Conservation (phyloP, 306 rosid species). For the Sechiopsis laciniata region DNA sequence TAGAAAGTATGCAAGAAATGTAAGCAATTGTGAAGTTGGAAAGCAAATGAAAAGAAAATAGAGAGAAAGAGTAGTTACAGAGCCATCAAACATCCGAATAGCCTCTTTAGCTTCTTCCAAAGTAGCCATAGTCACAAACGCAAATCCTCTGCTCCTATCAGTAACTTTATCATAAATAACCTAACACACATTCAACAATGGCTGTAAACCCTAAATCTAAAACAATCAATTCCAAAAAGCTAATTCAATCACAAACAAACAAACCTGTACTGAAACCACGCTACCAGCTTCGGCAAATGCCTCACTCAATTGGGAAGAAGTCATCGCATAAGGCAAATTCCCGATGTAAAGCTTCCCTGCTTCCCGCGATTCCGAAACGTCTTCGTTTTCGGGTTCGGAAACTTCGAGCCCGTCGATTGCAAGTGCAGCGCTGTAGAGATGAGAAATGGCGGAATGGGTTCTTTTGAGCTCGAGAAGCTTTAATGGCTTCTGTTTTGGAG, state of each 20-base stretch:
- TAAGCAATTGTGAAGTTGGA: background rate
- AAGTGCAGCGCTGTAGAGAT: conserved; percentile 33
- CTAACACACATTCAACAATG: conserved; percentile 29
- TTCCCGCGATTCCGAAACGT: conserved; percentile 33
- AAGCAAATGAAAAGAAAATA: background rate
- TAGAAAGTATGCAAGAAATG: background rate
- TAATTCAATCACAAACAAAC: background rate
- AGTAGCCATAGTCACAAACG: conserved; percentile 74
- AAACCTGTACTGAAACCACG: conserved; percentile 69
- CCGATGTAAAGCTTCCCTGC: conserved; percentile 83
- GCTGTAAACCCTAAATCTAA: background rate
- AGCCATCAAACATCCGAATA: conserved; percentile 79
- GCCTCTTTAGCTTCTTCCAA: conserved; percentile 79
- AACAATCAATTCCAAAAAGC: background rate
- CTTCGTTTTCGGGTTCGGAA: conserved; percentile 24
- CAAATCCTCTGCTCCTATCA: conserved; percentile 91
- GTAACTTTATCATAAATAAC: conserved; percentile 82
- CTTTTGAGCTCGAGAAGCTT: conserved; percentile 42
- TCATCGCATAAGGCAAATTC: conserved; percentile 65
- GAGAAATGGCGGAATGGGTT: conserved; percentile 34
- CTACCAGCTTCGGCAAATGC: conserved; percentile 72
- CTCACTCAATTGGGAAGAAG: conserved; percentile 55
- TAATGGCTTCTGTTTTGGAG: conserved; percentile 32
- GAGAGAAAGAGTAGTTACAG: conserved; percentile 36
- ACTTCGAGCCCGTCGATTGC: conserved; percentile 45